phyloP scores from a whole-genome alignment of 345 rosid species.

The Eucalyptus regnans region DNA sequence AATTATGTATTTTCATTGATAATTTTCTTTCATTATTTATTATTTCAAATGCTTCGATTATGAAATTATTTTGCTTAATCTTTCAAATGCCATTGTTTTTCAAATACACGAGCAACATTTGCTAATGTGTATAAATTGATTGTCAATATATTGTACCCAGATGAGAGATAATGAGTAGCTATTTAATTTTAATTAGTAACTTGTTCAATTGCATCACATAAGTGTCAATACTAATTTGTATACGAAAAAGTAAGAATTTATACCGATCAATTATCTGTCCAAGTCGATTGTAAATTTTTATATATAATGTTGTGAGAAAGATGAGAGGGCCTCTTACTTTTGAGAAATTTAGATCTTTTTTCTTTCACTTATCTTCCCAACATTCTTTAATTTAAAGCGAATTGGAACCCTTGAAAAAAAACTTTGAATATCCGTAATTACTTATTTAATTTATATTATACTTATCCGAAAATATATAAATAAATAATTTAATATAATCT shows the following conservation, averaged over 20 bases:
- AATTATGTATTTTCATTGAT: background rate
- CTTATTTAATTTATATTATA: background rate
- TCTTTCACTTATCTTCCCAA: background rate
- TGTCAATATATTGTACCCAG: background rate
- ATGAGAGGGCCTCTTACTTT: background rate
- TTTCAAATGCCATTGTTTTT: background rate
- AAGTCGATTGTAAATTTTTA: background rate
- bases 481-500: background rate
- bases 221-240: background rate
- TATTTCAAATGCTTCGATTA: background rate
- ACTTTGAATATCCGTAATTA: background rate
- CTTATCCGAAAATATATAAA: background rate
- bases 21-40: background rate
- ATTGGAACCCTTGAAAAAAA: background rate
- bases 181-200: background rate
- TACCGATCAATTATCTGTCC: rapidly evolving
- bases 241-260: background rate
- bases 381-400: background rate
- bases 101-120: background rate
- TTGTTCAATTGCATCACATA: background rate
- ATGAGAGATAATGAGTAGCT: background rate
- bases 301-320: background rate
- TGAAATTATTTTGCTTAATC: background rate
- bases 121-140: background rate
- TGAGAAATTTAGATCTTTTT: background rate